Evolutionary conservation across 352 stramenopile species (phyloP), one percentile per base, ranked within the genome.

Genomic region (Phytophthora vignae): DNA sequence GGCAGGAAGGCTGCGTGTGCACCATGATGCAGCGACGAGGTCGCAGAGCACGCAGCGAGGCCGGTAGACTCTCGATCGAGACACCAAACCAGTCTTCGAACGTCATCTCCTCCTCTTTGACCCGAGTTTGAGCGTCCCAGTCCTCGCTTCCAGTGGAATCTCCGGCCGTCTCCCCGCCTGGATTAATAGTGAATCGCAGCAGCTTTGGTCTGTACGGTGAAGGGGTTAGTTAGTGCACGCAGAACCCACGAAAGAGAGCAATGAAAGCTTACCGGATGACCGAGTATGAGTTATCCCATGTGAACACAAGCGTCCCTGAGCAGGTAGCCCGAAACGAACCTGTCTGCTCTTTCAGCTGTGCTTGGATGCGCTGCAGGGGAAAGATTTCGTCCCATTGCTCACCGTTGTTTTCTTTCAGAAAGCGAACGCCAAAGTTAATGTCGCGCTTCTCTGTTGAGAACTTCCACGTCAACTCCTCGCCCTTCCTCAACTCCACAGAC

Each of bases 1-100:
- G 77, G 61, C 79, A 84, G 1, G 70, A 75, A 57, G 85, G 85
- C 42, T 84, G 76, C 22, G 52, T 64, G 55, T 90, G 73, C 27
- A 88, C 80, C 81, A 90, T 88, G 48, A 84, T 79, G 49, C 74
- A 74, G 44, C 70, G 79, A 60, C 78, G 81, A 21, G 85, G 85
- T 17, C 60, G 55, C 25, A 92, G 25, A 15, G 42, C 60, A 38
- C 66, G 76, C 36, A 91, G 55, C 1, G 73, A 36, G 1, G 14
- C 44, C 0, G 81, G 77, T 17, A 92, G 65, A 6, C 72, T 76
- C 6, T 80, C 73, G 48, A 91, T 88, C 1, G 46, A 46, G 10
- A 85, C 57, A 4, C 79, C 79, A 60, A 92, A 92, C 85, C 85
- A 92, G 42, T 90, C 61, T 58, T 89, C 55, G 19, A 92, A 92